A percentile compares a stretch with the other conserved stretches of the same genome.
These are phyloP conservation scores for Rhodomyrtus psidioides DNA, from an alignment of 441 rosid species.

Conservation along the genomic window DNA sequence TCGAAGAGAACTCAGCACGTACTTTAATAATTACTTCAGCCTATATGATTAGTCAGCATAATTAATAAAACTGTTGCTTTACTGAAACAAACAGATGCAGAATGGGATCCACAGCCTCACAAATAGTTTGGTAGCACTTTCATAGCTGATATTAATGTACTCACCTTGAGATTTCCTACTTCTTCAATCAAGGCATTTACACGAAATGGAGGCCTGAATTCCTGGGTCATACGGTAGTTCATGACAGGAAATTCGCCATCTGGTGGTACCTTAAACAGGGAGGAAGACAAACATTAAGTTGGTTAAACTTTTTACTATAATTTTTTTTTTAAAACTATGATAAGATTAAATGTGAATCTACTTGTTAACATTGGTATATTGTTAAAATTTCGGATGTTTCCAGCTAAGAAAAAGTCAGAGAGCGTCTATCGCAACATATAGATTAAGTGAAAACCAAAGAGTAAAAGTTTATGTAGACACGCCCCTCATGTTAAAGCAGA, in stretches of 20 bases:
- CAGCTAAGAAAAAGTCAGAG: background rate
- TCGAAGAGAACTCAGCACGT: constrained; percentile 77
- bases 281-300: constrained; percentile 1
- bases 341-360: background rate
- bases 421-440: background rate
- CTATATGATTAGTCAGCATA: constrained; percentile 19
- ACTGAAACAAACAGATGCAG: background rate
- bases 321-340: background rate
- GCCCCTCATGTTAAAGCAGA: background rate
- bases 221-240: constrained; percentile 99
- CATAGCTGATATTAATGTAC: constrained; percentile 1
- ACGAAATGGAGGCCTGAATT: constrained; percentile 96
- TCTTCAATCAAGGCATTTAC: constrained; percentile 92
- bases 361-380: background rate
- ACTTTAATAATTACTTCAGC: constrained; percentile 92
- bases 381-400: background rate
- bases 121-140: background rate
- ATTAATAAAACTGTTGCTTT: background rate
- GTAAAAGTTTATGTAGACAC: background rate
- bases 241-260: constrained; percentile 99
- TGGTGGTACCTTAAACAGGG: constrained; percentile 72
- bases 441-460: background rate
- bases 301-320: background rate
- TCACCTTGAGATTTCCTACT: constrained; percentile 81
- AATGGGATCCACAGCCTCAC: background rate